Conservation (phyloP, 805 yeast species). For the Zygoascus flipseniorum region DNA sequence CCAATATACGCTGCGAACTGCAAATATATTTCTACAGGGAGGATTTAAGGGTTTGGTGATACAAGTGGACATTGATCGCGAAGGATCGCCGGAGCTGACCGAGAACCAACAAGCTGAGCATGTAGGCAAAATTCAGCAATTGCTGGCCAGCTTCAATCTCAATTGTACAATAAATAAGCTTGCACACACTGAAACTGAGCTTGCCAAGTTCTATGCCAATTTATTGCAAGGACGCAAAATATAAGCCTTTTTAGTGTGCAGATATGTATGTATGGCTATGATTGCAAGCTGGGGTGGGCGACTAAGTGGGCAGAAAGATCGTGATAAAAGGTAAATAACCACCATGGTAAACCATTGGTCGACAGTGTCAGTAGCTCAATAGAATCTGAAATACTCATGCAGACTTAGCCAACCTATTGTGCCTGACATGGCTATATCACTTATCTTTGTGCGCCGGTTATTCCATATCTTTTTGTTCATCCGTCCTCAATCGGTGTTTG, state of each 20-base stretch:
- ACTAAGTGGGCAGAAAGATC: too few species aligned
- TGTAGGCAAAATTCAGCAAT: not conserved
- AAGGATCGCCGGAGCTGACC: constrained; percentile 9
- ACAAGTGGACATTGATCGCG: constrained; percentile 38
- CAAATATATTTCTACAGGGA: constrained; percentile 69
- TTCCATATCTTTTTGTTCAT: too few species aligned
- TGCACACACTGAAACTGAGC: not conserved
- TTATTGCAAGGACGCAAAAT: not conserved
- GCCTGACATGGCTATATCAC: too few species aligned
- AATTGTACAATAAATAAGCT: not conserved
- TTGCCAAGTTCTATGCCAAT: constrained; percentile 1
- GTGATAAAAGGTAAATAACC: too few species aligned
- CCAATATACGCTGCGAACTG: constrained; percentile 47
- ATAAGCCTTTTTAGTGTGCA: not conserved
- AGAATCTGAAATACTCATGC: too few species aligned
- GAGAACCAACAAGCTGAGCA: not conserved
- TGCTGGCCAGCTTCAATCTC: not conserved
- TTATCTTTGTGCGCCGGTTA: too few species aligned
- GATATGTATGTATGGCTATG: not conserved
- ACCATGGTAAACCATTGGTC: too few species aligned
- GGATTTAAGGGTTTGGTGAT: constrained; percentile 61
- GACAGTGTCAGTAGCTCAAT: too few species aligned
- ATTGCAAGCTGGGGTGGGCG: not conserved
- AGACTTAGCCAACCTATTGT: too few species aligned
- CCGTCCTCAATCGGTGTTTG: too few species aligned